Conservation (phyloP, 2,329 filamentous ascomycete genomes). For the Beauveria brongniartii region DNA sequence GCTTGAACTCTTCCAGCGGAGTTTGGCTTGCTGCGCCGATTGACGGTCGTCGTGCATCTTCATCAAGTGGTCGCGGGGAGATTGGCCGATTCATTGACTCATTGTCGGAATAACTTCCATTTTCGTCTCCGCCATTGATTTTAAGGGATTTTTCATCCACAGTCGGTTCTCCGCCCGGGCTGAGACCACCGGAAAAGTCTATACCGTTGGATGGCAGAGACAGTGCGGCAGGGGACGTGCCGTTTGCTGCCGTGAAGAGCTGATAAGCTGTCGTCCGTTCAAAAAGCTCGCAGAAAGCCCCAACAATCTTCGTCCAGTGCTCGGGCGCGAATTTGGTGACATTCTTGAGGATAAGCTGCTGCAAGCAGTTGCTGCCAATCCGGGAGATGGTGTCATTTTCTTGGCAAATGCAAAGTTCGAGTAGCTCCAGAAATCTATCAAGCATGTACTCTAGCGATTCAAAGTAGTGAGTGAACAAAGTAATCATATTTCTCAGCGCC, state of each 20-base stretch:
- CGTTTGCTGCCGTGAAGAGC: constrained; percentile 75
- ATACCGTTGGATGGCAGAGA: constrained; percentile 44
- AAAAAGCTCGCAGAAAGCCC: constrained; percentile 92
- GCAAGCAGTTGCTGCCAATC: constrained; percentile 95
- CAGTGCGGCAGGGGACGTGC: constrained; percentile 43
- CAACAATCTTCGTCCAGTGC: constrained; percentile 93
- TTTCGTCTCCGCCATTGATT: constrained; percentile 47
- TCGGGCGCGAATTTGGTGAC: constrained; percentile 80
- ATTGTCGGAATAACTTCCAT: constrained; percentile 21
- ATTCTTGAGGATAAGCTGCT: constrained; percentile 93
- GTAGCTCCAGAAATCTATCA: constrained; percentile 87
- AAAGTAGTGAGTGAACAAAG: constrained; percentile 97
- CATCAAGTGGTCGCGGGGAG: constrained; percentile 24
- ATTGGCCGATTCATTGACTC: constrained; percentile 25
- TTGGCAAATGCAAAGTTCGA: constrained; percentile 95
- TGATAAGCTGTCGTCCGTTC: constrained; percentile 91
- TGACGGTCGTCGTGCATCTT: constrained; percentile 26
- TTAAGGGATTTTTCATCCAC: constrained; percentile 51
- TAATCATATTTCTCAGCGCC: constrained; percentile 95
- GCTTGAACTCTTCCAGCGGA: constrained; percentile 79
- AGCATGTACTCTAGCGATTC: constrained; percentile 96
- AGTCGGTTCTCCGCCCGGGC: constrained; percentile 30
- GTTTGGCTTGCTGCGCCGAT: constrained; percentile 28
- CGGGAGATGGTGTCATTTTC: constrained; percentile 98
- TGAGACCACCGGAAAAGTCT: constrained; percentile 39